Percentiles rank a stretch among this genome's conserved stretches.
Conservation (phyloP, 1,284 basidiomycete species). For the Pholiota adiposa region DNA sequence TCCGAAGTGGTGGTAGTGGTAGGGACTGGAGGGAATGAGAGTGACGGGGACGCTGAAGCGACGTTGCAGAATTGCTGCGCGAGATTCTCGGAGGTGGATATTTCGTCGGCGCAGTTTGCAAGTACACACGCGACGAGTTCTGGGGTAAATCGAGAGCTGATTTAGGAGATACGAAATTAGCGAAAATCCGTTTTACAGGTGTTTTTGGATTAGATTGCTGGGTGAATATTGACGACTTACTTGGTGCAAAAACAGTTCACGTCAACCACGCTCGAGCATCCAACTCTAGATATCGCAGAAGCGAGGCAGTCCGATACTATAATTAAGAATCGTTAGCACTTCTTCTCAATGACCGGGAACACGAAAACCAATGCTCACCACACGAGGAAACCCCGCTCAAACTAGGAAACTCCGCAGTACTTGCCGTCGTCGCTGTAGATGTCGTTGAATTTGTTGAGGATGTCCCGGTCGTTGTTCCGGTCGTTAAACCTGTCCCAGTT, state of each 20-base stretch:
- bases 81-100: conserved; percentile 38
- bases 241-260: conserved; percentile 45
- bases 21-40: conserved; percentile 37
- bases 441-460: background rate
- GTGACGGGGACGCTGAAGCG: conserved; percentile 35
- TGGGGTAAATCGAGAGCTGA: conserved; percentile 28
- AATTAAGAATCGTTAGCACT: background rate
- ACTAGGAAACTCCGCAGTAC: conserved; percentile 32
- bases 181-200: too few relatives aligned
- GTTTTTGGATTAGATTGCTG: too few relatives aligned
- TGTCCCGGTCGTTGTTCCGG: background rate
- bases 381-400: conserved; percentile 36
- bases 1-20: conserved; percentile 20
- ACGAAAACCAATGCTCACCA: conserved; percentile 27
- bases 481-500: background rate
- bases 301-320: conserved; percentile 43
- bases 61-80: conserved; percentile 46
- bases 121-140: conserved; percentile 37
- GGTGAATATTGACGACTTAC: conserved; percentile 31
- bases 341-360: background rate
- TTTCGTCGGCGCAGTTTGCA: conserved; percentile 33
- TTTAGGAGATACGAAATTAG: too few relatives aligned
- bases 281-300: conserved; percentile 32
- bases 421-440: conserved; percentile 18
- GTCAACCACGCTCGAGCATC: conserved; percentile 41